Conservation (phyloP, 2,329 filamentous ascomycete genomes). For the Sphaerulina musiva region DNA sequence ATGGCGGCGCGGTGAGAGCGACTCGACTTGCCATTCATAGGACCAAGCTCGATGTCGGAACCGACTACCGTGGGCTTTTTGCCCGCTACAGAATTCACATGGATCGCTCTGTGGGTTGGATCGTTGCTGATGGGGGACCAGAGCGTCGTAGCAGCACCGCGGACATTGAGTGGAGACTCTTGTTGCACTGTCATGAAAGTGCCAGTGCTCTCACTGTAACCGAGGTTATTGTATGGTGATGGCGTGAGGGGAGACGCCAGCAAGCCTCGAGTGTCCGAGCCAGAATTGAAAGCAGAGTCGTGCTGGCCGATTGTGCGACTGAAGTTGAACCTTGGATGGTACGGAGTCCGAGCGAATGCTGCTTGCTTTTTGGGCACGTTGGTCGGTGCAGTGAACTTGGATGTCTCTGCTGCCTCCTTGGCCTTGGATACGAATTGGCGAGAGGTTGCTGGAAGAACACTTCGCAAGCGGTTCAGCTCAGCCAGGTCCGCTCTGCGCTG, state of each 20-base stretch:
- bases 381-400: conserved; percentile 1
- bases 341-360: conserved; percentile 5
- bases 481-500: conserved; percentile 13
- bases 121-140: conserved; percentile 12
- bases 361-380: conserved; percentile 11
- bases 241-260: conserved; percentile 4
- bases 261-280: conserved; percentile 10
- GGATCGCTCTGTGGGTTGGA: conserved; percentile 7
- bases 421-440: conserved; percentile 7
- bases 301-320: conserved; percentile 3
- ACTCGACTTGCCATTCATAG: conserved; percentile 9
- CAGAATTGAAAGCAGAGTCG: conserved; percentile 7
- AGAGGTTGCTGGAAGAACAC: conserved; percentile 6
- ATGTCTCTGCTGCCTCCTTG: conserved; percentile 4
- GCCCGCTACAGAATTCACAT: neutral
- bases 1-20: conserved; percentile 8
- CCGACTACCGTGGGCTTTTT: conserved; percentile 4
- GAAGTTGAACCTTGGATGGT: conserved; percentile 11
- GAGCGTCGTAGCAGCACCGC: conserved; percentile 9
- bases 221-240: conserved; percentile 5
- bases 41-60: conserved; percentile 6
- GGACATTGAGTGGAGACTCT: conserved; percentile 4
- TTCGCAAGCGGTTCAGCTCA: conserved; percentile 9
- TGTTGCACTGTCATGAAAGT: conserved; percentile 18
- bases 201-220: conserved; percentile 14